Evolutionary conservation across 2,329 filamentous ascomycete species (phyloP), one percentile per base, ranked within the genome.

Genomic region (Sporothrix pallida): DNA sequence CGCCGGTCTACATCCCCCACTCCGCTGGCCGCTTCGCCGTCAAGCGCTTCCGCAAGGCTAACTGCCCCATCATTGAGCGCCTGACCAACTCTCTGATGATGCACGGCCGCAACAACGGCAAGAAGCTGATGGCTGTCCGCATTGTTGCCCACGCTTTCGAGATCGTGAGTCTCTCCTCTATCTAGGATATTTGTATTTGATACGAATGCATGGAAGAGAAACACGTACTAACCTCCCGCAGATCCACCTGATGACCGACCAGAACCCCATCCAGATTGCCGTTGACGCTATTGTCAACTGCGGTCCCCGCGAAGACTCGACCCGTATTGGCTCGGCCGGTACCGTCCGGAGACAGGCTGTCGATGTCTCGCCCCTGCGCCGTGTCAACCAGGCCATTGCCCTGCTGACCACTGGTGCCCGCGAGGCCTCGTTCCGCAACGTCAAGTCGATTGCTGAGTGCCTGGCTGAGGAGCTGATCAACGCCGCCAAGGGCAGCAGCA

Each of bases 91-190:
- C 96, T 76, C 92, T 99, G 85, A 99, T 99, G 97, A 98, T 98
- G 95, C 97, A 99, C 92, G 96, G 96, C 87, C 96, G 96, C 88
- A 99, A 99, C 93, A 99, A 98, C 93, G 96, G 96, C 87, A 99
- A 99, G 93, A 99, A 99, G 94, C 92, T 98, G 84, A 98, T 97
- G 95, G 97, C 96, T 84, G 95, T 98, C 86, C 94, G 96, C 87
- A 99, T 99, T 81, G 95, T 99, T 82, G 95, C 95, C 81, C 96
- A 99, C 90, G 87, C 95, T 82, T 99, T 99, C 87, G 97, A 99
- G 90, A 99, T 99, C 85, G 95, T 98, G 92, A 77, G 80, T 77
- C 42, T 8, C 5, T 7, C 50, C 13, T 17, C 13, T 13, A 3
- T 26, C 31, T 37, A 3, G 7, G 31, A 37, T 37, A 37, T 37